Conservation (phyloP, 2,329 filamentous ascomycete genomes). For the Trichoderma asperellum region DNA sequence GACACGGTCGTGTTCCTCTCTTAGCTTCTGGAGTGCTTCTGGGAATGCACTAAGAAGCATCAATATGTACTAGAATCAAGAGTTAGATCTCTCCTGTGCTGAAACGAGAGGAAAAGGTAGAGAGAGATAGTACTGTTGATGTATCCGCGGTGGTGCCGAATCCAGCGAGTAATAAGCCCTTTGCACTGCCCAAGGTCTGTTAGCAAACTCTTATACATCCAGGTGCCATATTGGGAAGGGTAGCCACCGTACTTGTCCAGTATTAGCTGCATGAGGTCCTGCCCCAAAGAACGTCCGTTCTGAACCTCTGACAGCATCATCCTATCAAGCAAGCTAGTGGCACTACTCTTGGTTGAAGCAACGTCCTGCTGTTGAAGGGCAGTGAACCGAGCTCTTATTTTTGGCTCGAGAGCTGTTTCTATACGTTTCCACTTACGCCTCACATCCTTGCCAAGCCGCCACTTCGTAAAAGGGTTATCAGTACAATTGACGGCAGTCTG, state of each 20-base stretch:
- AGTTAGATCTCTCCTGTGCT: not conserved
- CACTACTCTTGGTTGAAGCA: not conserved
- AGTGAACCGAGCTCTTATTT: not conserved
- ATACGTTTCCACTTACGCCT: not conserved
- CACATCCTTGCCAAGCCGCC: not conserved
- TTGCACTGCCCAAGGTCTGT: not conserved
- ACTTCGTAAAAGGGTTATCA: not conserved
- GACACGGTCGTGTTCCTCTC: slow-evolving; percentile 35
- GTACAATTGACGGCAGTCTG: not conserved
- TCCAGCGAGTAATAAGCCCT: not conserved
- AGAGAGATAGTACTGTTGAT: not conserved
- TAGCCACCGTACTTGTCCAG: not conserved
- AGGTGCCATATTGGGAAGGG: not conserved
- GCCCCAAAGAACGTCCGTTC: not conserved
- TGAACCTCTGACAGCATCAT: not conserved
- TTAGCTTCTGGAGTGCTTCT: slow-evolving; percentile 30
- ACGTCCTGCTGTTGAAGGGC: not conserved
- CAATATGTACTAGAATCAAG: not conserved
- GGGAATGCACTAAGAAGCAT: slow-evolving; percentile 36
- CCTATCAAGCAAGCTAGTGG: not conserved
- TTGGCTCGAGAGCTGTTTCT: not conserved
- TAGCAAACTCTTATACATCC: not conserved
- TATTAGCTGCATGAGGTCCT: not conserved
- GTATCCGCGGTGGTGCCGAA: not conserved
- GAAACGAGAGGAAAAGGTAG: not conserved